Conservation (phyloP, 1,284 basidiomycete species). For the Cryptococcus jaspeensis region DNA sequence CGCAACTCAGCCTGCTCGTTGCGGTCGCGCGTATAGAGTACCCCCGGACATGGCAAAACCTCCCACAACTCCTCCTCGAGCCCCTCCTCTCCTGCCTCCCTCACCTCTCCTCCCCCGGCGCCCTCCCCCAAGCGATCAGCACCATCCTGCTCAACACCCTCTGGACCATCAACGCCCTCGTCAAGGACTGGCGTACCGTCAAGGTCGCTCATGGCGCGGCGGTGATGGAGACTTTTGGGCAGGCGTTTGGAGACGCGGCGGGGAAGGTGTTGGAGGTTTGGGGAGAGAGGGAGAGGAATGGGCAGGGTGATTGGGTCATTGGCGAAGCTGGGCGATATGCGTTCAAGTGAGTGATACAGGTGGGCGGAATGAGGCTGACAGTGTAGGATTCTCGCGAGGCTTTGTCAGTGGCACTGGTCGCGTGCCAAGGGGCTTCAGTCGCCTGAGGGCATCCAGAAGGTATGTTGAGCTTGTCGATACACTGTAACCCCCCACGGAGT, state of each 20-base stretch:
- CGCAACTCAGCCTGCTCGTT: conserved; percentile 47
- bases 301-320: conserved; percentile 40
- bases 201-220: conserved; percentile 45
- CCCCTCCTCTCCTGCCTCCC: conserved; percentile 39
- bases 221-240: conserved; percentile 43
- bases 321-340: conserved; percentile 48
- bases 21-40: conserved; percentile 48
- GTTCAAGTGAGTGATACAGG: conserved; percentile 44
- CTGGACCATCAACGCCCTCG: conserved; percentile 51
- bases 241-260: conserved; percentile 36
- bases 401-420: conserved; percentile 47
- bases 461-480: conserved; percentile 14
- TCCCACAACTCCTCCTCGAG: conserved; percentile 41
- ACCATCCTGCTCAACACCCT: conserved; percentile 48
- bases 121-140: conserved; percentile 7
- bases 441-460: conserved; percentile 30
- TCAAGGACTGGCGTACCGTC: conserved; percentile 51
- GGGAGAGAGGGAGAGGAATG: conserved; percentile 30
- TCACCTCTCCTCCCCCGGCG: conserved; percentile 31
- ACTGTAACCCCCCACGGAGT: neutral
- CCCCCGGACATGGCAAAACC: conserved; percentile 39
- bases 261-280: conserved; percentile 40
- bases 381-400: conserved; percentile 42
- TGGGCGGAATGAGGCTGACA: neutral
- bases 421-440: conserved; percentile 44